phyloP scores from a whole-genome alignment of 345 rosid genomes.

The Excoecaria cochinchinensis region DNA sequence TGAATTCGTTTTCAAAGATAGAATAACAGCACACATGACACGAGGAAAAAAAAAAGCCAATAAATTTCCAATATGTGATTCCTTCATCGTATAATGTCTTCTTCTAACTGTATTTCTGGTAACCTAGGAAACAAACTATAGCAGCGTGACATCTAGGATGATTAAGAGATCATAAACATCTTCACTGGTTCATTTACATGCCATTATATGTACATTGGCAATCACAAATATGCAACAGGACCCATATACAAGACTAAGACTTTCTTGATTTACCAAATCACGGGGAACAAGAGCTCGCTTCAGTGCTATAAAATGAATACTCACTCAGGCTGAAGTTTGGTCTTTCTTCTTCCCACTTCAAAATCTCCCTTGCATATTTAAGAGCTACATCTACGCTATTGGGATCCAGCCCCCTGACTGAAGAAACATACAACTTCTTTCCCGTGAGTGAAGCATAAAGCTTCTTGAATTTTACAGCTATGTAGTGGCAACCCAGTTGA shows the following conservation, averaged over 20 bases:
- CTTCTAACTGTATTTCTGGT: neutral
- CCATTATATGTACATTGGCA: slow-evolving; percentile 31
- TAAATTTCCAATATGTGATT: neutral
- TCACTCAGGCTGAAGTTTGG: slow-evolving; percentile 53
- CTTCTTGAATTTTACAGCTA: slow-evolving; percentile 88
- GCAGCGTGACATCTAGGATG: neutral
- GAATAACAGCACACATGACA: slow-evolving; percentile 9
- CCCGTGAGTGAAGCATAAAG: slow-evolving; percentile 69
- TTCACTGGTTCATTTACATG: slow-evolving; percentile 24
- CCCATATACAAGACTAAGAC: slow-evolving; percentile 9
- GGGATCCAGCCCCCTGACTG: slow-evolving; percentile 68
- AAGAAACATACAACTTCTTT: slow-evolving; percentile 63
- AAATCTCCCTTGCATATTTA: slow-evolving; percentile 77
- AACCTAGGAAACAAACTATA: neutral
- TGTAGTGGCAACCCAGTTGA: slow-evolving; percentile 74
- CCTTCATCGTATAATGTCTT: neutral
- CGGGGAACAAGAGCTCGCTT: slow-evolving; percentile 51
- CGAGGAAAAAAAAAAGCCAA: neutral
- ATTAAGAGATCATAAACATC: slow-evolving; percentile 1
- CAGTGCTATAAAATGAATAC: slow-evolving; percentile 55
- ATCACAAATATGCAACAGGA: slow-evolving; percentile 2
- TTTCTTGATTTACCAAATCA: slow-evolving; percentile 11
- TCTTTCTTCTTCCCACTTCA: slow-evolving; percentile 92
- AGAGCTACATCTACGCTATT: slow-evolving; percentile 53
- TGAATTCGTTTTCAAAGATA: neutral